A percentile compares a stretch with the other conserved stretches of the same genome.
These are phyloP conservation scores for Cercospora berteroae DNA, from an alignment of 2,329 filamentous ascomycete species.

Conservation along the genomic window DNA sequence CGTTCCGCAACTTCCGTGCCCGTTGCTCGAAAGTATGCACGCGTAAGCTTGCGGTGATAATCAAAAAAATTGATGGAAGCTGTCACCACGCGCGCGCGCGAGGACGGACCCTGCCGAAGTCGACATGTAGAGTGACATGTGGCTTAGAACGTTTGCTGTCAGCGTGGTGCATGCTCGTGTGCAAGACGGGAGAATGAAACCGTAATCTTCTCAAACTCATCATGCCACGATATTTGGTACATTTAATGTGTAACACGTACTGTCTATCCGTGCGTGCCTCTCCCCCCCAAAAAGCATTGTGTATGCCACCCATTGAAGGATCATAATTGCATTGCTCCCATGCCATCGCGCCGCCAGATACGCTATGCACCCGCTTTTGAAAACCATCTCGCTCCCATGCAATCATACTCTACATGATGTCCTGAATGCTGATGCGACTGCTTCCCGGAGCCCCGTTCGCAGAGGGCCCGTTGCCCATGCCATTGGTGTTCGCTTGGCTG, in stretches of 20 bases:
- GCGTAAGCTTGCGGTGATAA: neutral
- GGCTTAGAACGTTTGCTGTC: neutral
- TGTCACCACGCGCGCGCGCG: neutral
- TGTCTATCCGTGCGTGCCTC: neutral
- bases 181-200: too few relatives aligned
- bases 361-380: neutral
- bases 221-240: neutral
- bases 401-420: constrained; percentile 35
- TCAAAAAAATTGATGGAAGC: neutral
- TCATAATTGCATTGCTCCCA: neutral
- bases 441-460: constrained; percentile 21
- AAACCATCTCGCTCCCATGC: neutral
- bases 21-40: neutral
- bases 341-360: neutral
- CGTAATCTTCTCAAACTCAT: neutral
- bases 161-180: neutral
- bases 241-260: constrained; percentile 1
- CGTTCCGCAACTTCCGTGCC: constrained; percentile 1
- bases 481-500: constrained; percentile 3
- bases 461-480: constrained; percentile 9
- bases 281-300: neutral
- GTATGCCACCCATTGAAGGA: neutral
- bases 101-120: neutral
- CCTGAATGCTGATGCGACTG: constrained; percentile 40
- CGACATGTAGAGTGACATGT: neutral